Conservation (phyloP, 345 rosid genomes). For the Citrus australasica region DNA sequence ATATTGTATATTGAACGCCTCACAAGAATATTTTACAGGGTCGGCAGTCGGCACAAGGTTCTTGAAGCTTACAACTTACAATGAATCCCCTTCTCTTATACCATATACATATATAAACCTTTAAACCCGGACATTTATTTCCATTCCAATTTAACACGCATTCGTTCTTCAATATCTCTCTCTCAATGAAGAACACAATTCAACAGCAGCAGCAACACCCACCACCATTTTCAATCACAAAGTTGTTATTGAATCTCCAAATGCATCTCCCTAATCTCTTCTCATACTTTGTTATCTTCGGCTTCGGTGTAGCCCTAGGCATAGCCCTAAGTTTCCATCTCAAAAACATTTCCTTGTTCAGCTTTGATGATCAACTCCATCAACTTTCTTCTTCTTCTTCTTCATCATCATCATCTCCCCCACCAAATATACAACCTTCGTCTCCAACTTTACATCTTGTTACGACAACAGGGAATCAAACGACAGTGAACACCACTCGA, state of each 20-base stretch:
- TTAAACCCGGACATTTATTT: not conserved
- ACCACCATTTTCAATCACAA: not conserved
- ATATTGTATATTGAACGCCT: too few relatives aligned
- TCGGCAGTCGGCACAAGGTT: not conserved
- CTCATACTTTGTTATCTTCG: constrained; percentile 33
- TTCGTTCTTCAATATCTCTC: not conserved
- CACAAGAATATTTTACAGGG: not conserved
- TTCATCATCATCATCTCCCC: not conserved
- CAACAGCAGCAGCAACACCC: not conserved
- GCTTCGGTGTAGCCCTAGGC: constrained; percentile 45
- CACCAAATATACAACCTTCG: not conserved
- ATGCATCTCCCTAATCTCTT: constrained; percentile 32
- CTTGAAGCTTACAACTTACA: not conserved
- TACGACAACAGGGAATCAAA: not conserved
- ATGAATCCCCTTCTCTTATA: not conserved
- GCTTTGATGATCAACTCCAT: constrained; percentile 24
- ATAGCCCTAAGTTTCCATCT: constrained; percentile 31
- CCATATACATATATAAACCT: not conserved
- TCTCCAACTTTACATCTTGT: not conserved
- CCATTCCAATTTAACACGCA: not conserved
- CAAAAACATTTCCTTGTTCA: constrained; percentile 30
- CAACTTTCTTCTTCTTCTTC: constrained; percentile 15
- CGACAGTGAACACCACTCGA: not conserved
- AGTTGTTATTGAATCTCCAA: constrained; percentile 15
- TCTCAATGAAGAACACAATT: not conserved